These are phyloP conservation scores for Didymella arachidicola DNA, from an alignment of 2,329 filamentous ascomycete species.

Conservation along the genomic window DNA sequence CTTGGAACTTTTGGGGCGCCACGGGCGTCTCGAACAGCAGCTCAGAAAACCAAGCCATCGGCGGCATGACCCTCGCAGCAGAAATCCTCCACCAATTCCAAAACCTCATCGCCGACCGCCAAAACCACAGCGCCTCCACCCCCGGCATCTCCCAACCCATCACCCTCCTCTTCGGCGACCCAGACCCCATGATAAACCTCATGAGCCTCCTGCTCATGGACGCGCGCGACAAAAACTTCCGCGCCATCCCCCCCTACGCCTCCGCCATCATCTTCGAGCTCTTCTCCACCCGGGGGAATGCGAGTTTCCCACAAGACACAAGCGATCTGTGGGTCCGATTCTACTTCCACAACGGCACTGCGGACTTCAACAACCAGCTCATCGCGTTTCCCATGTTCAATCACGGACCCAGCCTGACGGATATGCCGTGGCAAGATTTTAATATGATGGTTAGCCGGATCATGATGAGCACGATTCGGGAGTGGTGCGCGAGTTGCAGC, in stretches of 20 bases:
- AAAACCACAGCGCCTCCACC: slow-evolving; percentile 17
- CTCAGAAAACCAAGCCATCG: slow-evolving; percentile 36
- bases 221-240: slow-evolving; percentile 27
- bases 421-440: slow-evolving; percentile 62
- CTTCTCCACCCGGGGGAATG: slow-evolving; percentile 53
- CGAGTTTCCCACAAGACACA: slow-evolving; percentile 48
- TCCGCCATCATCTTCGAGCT: slow-evolving; percentile 54
- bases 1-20: slow-evolving; percentile 55
- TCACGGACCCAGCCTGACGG: slow-evolving; percentile 54
- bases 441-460: slow-evolving; percentile 54
- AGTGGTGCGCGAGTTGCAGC: slow-evolving; percentile 63
- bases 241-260: slow-evolving; percentile 37
- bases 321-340: slow-evolving; percentile 64
- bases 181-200: slow-evolving; percentile 44
- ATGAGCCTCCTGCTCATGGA: slow-evolving; percentile 40
- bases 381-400: slow-evolving; percentile 61
- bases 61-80: slow-evolving; percentile 43
- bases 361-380: slow-evolving; percentile 49
- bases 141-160: slow-evolving; percentile 52
- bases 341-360: slow-evolving; percentile 64
- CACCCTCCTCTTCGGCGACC: slow-evolving; percentile 52
- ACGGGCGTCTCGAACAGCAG: slow-evolving; percentile 40
- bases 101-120: slow-evolving; percentile 22
- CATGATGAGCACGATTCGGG: slow-evolving; percentile 52
- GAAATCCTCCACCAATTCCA: slow-evolving; percentile 39